phyloP scores from a whole-genome alignment of 2,329 filamentous ascomycete genomes.

The Cryphonectria nitschkei region DNA sequence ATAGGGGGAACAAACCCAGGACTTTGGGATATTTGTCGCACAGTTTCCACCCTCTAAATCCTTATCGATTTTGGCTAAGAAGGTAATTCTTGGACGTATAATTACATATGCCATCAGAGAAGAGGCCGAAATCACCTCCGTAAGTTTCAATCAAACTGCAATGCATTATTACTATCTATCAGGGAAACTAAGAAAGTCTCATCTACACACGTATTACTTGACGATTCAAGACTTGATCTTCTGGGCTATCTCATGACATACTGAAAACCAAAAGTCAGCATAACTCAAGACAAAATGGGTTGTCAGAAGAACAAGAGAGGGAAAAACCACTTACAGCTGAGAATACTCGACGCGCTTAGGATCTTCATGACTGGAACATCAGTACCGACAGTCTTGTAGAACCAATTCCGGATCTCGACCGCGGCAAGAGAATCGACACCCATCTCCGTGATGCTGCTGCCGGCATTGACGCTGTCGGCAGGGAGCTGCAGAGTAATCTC shows the following conservation, averaged over 20 bases:
- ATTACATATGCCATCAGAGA: too few species aligned
- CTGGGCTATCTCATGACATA: slow-evolving; percentile 20
- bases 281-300: too few species aligned
- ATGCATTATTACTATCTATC: too few species aligned
- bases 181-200: too few species aligned
- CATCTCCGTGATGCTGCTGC: slow-evolving; percentile 41
- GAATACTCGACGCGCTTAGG: slow-evolving; percentile 39
- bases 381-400: slow-evolving; percentile 44
- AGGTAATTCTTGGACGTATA: too few species aligned
- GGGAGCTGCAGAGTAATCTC: slow-evolving; percentile 39
- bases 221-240: slow-evolving; percentile 9
- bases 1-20: background rate
- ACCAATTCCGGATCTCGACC: slow-evolving; percentile 50
- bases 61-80: too few species aligned
- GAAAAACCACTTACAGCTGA: slow-evolving; percentile 7
- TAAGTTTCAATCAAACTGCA: background rate
- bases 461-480: slow-evolving; percentile 36
- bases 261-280: background rate
- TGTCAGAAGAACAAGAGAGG: background rate
- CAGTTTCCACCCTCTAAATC: too few species aligned
- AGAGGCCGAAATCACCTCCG: background rate
- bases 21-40: background rate
- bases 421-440: slow-evolving; percentile 48
- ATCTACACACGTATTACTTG: background rate
- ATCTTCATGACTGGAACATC: slow-evolving; percentile 53